Evolutionary conservation across 1,139 yeast species (phyloP).

Genomic region (Geotrichum macrosporum): DNA sequence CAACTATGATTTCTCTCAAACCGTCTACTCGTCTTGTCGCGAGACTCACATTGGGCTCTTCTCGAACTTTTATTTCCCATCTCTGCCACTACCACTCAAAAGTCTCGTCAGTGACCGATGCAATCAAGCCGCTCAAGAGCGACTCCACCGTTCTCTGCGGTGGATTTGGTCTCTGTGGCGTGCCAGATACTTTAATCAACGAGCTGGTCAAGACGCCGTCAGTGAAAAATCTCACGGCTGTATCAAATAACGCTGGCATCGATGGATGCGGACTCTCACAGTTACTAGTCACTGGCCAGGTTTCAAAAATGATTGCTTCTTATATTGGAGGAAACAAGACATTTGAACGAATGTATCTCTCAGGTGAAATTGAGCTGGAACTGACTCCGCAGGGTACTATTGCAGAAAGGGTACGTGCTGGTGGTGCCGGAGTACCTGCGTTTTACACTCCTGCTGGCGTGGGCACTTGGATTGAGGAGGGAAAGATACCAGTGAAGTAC

Average conservation of each 20-base stretch:
- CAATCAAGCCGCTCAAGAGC: conserved; percentile 16
- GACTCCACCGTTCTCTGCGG: conserved; percentile 40
- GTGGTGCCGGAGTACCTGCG: conserved; percentile 50
- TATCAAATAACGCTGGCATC: conserved; percentile 50
- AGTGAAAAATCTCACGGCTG: conserved; percentile 43
- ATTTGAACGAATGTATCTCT: conserved; percentile 43
- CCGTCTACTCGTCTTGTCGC: not conserved
- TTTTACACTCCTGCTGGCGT: conserved; percentile 50
- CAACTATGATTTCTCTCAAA: not conserved
- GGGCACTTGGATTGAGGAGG: conserved; percentile 51
- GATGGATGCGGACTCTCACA: conserved; percentile 46
- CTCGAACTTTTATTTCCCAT: not conserved
- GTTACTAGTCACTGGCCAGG: conserved; percentile 44
- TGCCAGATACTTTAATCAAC: conserved; percentile 46
- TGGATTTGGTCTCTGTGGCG: conserved; percentile 50
- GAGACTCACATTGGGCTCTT: not conserved
- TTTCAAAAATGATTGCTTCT: conserved; percentile 46
- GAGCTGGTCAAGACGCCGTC: conserved; percentile 39
- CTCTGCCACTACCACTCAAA: conserved; percentile 16
- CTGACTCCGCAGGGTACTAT: conserved; percentile 50
- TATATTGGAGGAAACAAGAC: conserved; percentile 48
- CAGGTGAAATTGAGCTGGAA: conserved; percentile 46
- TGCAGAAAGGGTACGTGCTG: conserved; percentile 51
- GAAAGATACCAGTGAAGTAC: conserved; percentile 46
- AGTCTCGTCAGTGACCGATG: conserved; percentile 17